Evolutionary conservation across 1,284 basidiomycete species (phyloP).

Genomic region (Ustilago shanxiensis): DNA sequence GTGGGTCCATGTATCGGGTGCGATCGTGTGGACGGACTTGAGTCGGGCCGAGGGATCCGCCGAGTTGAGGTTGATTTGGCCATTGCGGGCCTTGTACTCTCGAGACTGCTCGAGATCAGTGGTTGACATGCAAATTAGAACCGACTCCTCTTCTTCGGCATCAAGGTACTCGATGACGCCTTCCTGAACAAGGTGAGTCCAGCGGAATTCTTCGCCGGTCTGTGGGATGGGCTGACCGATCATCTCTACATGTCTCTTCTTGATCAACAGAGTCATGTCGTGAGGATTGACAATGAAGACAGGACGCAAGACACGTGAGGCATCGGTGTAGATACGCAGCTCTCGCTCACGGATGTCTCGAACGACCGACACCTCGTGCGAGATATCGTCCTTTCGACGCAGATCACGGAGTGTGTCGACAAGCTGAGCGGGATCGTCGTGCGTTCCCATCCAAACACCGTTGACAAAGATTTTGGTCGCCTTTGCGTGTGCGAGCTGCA

Average conservation of each 20-base stretch:
- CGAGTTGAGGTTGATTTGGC: conserved; percentile 76
- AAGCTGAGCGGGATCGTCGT: conserved; percentile 90
- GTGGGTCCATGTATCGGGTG: conserved; percentile 84
- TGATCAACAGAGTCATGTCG: conserved; percentile 79
- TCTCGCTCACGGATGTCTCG: conserved; percentile 97
- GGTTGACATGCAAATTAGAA: conserved; percentile 98
- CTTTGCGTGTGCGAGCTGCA: conserved; percentile 62
- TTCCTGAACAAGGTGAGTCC: conserved; percentile 85
- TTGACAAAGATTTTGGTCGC: conserved; percentile 97
- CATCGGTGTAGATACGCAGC: conserved; percentile 93
- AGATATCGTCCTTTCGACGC: conserved; percentile 93
- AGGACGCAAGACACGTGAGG: conserved; percentile 94
- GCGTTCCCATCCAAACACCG: conserved; percentile 99
- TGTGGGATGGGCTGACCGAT: conserved; percentile 71
- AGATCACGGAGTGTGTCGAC: conserved; percentile 93
- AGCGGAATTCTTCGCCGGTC: conserved; percentile 74
- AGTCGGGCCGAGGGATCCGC: conserved; percentile 89
- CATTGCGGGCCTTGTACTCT: conserved; percentile 72
- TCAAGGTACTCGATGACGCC: conserved; percentile 95
- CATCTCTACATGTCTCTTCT: conserved; percentile 86
- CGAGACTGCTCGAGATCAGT: conserved; percentile 85
- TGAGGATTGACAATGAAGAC: conserved; percentile 93
- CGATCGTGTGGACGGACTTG: conserved; percentile 71
- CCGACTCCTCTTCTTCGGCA: conserved; percentile 98
- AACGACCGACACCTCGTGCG: conserved; percentile 94